Evolutionary conservation across 768 basidiomycete genomes (phyloP).

Genomic region (Agrocybe praecox): DNA sequence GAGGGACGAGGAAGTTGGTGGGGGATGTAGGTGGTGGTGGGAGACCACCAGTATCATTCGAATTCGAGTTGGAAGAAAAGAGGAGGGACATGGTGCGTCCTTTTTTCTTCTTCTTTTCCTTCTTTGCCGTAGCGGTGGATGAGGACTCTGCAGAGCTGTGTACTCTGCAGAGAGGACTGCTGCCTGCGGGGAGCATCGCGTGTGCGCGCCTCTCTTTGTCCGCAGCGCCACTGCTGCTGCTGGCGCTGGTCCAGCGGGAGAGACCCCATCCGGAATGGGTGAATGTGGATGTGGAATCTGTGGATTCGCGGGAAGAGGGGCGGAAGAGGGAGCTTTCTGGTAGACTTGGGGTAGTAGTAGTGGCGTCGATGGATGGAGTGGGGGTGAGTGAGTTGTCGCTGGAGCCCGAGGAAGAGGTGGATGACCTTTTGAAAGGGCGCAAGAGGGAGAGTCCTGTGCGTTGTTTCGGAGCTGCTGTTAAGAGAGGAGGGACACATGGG

Average conservation of each 20-base stretch:
- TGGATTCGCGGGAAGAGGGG: conserved; percentile 30
- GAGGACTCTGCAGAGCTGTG: conserved; percentile 31
- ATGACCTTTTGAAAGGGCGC: conserved; percentile 27
- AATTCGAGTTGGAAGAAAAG: too few species aligned
- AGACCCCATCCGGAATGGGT: conserved; percentile 23
- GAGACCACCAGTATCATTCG: too few species aligned
- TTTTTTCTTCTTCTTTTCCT: neutral
- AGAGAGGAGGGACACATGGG: conserved; percentile 7
- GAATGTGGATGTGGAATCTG: conserved; percentile 13
- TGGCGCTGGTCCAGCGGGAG: conserved; percentile 32
- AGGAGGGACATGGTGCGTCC: too few species aligned
- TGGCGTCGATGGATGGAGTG: conserved; percentile 35
- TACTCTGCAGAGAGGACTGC: conserved; percentile 33
- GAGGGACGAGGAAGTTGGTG: conserved; percentile 8
- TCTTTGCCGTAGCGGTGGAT: conserved; percentile 11
- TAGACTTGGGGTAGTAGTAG: conserved; percentile 5
- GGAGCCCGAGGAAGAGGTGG: conserved; percentile 28
- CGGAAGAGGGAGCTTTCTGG: conserved; percentile 29
- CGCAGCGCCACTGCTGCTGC: conserved; percentile 20
- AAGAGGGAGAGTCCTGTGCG: conserved; percentile 25
- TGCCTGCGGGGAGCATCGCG: conserved; percentile 18
- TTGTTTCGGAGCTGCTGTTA: conserved; percentile 18
- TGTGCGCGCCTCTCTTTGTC: conserved; percentile 7
- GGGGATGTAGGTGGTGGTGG: conserved; percentile 13
- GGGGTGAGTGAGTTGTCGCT: conserved; percentile 38